These are phyloP conservation scores for Fagus sylvatica DNA, from an alignment of 306 rosid genomes.

Conservation along the genomic window DNA sequence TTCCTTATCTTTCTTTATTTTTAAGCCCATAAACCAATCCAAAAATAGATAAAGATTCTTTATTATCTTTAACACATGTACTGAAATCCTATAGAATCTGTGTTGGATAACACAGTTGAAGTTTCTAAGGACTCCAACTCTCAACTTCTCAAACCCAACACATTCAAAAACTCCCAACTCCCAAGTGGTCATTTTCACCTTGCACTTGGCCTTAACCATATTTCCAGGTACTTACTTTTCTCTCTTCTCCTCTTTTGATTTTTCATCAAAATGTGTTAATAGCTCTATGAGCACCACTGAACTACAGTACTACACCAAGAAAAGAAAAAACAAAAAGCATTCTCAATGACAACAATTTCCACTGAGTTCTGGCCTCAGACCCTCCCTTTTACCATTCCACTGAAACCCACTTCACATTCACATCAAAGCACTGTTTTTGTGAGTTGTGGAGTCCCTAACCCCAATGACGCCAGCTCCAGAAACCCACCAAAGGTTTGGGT, in stretches of 20 bases:
- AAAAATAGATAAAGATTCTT: conserved; percentile 10
- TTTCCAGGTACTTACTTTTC: conserved; percentile 7
- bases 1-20: background rate
- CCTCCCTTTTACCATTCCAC: conserved; percentile 33
- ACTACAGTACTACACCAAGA: background rate
- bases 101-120: background rate
- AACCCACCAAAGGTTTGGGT: conserved; percentile 27
- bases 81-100: background rate
- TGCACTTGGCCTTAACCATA: background rate
- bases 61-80: conserved; percentile 35
- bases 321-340: background rate
- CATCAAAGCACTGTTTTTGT: conserved; percentile 22
- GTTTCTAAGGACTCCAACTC: background rate
- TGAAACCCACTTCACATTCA: conserved; percentile 36
- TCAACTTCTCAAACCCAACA: background rate
- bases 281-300: conserved; percentile 20
- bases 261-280: background rate
- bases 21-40: background rate
- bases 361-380: conserved; percentile 56
- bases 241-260: background rate
- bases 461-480: conserved; percentile 34
- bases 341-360: conserved; percentile 58
- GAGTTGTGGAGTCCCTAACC: conserved; percentile 36
- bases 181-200: background rate
- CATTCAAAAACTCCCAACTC: background rate